phyloP scores from a whole-genome alignment of 192 early-diverging fungal genomes.

The Coemansia guatemalensis region DNA sequence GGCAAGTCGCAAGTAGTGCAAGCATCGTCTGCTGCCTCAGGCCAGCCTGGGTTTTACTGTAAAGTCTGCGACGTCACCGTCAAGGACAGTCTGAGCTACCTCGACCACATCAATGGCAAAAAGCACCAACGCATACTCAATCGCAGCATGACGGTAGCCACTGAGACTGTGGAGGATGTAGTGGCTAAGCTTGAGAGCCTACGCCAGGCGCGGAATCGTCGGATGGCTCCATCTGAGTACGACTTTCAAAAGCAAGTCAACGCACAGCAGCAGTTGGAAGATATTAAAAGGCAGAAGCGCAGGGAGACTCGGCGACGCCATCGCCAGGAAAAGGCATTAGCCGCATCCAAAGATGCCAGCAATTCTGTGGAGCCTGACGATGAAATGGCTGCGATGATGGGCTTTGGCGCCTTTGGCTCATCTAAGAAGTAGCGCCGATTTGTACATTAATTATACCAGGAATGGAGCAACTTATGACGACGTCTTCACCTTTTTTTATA shows the following conservation, averaged over 20 bases:
- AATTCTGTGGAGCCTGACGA: conserved; percentile 32
- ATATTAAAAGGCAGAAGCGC: conserved; percentile 43
- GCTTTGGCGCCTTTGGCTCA: conserved; percentile 47
- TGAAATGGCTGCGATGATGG: conserved; percentile 80
- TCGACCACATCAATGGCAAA: conserved; percentile 91
- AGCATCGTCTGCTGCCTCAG: conserved; percentile 51
- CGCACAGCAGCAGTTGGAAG: conserved; percentile 64
- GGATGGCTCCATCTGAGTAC: conserved; percentile 15
- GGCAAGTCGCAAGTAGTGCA: conserved; percentile 84
- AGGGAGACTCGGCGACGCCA: conserved; percentile 55
- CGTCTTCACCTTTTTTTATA: not conserved
- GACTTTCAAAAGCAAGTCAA: conserved; percentile 67
- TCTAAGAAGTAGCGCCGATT: conserved; percentile 16
- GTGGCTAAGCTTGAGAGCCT: conserved; percentile 64
- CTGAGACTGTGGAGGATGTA: conserved; percentile 75
- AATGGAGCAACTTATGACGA: not conserved
- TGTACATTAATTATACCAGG: not conserved
- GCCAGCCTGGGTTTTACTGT: conserved; percentile 92
- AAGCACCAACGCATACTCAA: conserved; percentile 85
- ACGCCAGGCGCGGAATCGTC: conserved; percentile 58
- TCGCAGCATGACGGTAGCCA: conserved; percentile 79
- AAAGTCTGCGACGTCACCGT: conserved; percentile 82
- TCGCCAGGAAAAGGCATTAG: conserved; percentile 46
- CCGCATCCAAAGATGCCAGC: conserved; percentile 30
- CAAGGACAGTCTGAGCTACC: conserved; percentile 86